Conservation (phyloP, 2,329 filamentous ascomycete genomes). For the Aschersonia sp. region DNA sequence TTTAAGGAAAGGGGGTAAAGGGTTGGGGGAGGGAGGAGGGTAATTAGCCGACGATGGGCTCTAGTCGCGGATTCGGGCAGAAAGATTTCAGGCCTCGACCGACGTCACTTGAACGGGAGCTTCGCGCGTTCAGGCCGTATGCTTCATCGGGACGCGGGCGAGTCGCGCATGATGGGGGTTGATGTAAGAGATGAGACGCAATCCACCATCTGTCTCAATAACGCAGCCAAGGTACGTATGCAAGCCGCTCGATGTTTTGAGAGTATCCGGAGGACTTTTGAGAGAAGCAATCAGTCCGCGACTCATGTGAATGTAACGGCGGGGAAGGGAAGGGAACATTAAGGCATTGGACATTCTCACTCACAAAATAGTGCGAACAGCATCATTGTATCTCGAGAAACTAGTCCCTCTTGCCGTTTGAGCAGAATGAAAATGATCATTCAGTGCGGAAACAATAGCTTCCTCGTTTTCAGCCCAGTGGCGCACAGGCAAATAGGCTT, state of each 20-base stretch:
- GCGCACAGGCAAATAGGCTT: slow-evolving; percentile 19
- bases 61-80: too few relatives aligned
- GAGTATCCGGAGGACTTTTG: background rate
- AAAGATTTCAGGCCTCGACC: too few relatives aligned
- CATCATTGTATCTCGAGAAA: background rate
- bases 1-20: too few relatives aligned
- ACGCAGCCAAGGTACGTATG: background rate
- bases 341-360: background rate
- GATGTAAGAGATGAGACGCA: background rate
- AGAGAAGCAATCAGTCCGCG: background rate
- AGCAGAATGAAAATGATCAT: background rate
- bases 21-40: too few relatives aligned
- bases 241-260: background rate
- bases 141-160: too few relatives aligned
- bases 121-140: too few relatives aligned
- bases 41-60: too few relatives aligned
- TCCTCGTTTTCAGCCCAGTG: slow-evolving; percentile 12
- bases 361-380: background rate
- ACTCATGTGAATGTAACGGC: too few relatives aligned
- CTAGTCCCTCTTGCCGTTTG: background rate
- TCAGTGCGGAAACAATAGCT: background rate
- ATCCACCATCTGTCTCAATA: background rate
- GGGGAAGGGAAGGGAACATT: too few relatives aligned
- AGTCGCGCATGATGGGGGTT: background rate
- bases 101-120: too few relatives aligned